Base-by-base conservation (phyloP, 352 stramenopile species). In the Pythium volutum region DNA sequence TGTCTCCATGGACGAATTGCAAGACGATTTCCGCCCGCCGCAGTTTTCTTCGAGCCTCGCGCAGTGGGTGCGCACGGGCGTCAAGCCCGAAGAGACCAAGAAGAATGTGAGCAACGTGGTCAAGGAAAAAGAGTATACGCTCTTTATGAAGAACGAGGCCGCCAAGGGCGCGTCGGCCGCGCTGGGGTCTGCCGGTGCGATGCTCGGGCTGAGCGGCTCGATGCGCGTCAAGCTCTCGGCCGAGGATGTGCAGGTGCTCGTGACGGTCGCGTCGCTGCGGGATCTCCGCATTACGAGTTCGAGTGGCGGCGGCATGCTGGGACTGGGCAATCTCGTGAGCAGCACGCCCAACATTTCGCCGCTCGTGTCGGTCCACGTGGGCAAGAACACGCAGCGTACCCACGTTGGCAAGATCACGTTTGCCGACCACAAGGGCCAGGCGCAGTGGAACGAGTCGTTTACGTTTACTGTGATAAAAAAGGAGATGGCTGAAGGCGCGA, bases 21-120 rank as follows among this genome's bases (percentile, higher is more conserved):
- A 82, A 43, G 69, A 92, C 8, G 84, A 95, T 59, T 95, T 95
- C 48, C 82, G 84, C 31, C 76, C 82, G 10, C 82, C 80, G 0
- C 65, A 90, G 64, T 85, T 81, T 27, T 79, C 81, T 22, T 95
- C 86, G 11, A 83, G 84, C 48, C 63, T 95, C 43, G 77, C 79
- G 0, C 70, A 89, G 55, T 95, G 86, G 86, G 84, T 93, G 29
- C 83, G 89, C 52, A 93, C 79, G 1, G 77, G 87, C 43, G 73
- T 90, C 41, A 89, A 88, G 57, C 80, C 81, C 16, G 71, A 80
- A 4, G 81, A 93, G 55, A 88, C 77, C 14, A 91, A 87, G 70
- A 87, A 89, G 67, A 95, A 95, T 52, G 68, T 83, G n/a, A 90
- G 83, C 50, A 81, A 92, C 43, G 64, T 76, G 11, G 74, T 95